Percentiles rank a stretch among this genome's conserved stretches.
These are phyloP conservation scores for Fimicolochytrium jonesii DNA, from an alignment of 192 early-diverging fungal species.

Conservation along the genomic window DNA sequence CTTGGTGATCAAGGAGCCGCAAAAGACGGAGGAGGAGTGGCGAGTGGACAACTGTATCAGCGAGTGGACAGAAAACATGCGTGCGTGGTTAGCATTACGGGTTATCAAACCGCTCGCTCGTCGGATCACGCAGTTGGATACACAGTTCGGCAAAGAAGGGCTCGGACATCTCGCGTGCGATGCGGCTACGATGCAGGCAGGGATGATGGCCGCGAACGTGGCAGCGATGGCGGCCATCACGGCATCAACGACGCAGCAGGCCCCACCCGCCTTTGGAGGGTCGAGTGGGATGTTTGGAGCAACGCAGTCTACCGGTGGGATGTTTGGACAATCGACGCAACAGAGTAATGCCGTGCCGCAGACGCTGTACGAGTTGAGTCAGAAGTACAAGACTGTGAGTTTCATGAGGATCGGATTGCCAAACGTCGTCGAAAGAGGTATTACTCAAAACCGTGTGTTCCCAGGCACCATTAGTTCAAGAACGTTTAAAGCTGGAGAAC, in stretches of 20 bases:
- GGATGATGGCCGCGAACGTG: conserved; percentile 14
- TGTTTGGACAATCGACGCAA: conserved; percentile 7
- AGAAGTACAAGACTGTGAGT: conserved; percentile 17
- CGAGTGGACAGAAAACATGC: conserved; percentile 33
- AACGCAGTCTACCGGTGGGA: neutral
- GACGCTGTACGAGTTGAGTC: conserved; percentile 27
- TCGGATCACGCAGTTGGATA: conserved; percentile 15
- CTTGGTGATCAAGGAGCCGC: conserved; percentile 25
- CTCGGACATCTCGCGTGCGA: conserved; percentile 20
- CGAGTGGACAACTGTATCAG: conserved; percentile 26
- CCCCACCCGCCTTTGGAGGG: neutral
- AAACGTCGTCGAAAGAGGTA: too few relatives aligned
- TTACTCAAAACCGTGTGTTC: too few relatives aligned
- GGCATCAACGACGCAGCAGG: conserved; percentile 6
- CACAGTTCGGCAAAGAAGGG: neutral
- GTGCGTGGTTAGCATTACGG: conserved; percentile 25
- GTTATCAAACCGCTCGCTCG: conserved; percentile 24
- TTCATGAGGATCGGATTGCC: too few relatives aligned
- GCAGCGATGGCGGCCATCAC: conserved; percentile 15
- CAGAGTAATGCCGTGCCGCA: too few relatives aligned
- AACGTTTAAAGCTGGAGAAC: conserved; percentile 39
- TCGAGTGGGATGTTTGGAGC: neutral
- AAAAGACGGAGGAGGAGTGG: conserved; percentile 32
- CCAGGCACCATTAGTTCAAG: conserved; percentile 32
- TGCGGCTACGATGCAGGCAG: conserved; percentile 18